Evolutionary conservation across 805 yeast genomes (phyloP).

Genomic region (Pichia insulana): DNA sequence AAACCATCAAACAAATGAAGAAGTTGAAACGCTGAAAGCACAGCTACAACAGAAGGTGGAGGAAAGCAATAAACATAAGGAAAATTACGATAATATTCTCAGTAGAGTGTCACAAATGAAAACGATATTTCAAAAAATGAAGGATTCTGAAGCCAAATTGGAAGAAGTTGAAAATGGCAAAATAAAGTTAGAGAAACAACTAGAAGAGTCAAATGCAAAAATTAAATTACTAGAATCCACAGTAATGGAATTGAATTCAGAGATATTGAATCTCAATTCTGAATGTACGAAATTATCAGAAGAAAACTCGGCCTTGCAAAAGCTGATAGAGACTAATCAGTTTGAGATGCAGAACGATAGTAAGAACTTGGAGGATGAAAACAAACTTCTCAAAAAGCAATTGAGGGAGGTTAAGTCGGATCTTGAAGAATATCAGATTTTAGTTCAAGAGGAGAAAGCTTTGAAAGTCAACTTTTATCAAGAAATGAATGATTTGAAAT

Average conservation of each 20-base stretch:
- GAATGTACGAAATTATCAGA: conserved; percentile 46
- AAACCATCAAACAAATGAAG: neutral
- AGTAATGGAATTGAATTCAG: conserved; percentile 18
- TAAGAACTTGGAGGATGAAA: conserved; percentile 32
- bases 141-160: conserved; percentile 53
- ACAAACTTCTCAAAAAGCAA: conserved; percentile 33
- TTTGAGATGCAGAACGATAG: conserved; percentile 33
- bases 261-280: conserved; percentile 35
- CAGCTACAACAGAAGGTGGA: conserved; percentile 31
- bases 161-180: conserved; percentile 30
- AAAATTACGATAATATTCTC: conserved; percentile 52
- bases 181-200: conserved; percentile 25
- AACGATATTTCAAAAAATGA: conserved; percentile 62
- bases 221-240: neutral
- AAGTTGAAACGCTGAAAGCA: neutral
- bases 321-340: conserved; percentile 30
- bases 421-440: conserved; percentile 28
- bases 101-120: conserved; percentile 67
- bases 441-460: conserved; percentile 33
- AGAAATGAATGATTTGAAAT: conserved; percentile 30
- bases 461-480: conserved; percentile 38
- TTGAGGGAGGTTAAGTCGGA: conserved; percentile 28
- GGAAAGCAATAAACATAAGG: conserved; percentile 50
- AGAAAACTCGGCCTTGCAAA: conserved; percentile 31
- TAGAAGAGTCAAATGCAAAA: conserved; percentile 20